phyloP scores from a whole-genome alignment of 176 grass and related monocot genomes.

The Elymus sibiricus region DNA sequence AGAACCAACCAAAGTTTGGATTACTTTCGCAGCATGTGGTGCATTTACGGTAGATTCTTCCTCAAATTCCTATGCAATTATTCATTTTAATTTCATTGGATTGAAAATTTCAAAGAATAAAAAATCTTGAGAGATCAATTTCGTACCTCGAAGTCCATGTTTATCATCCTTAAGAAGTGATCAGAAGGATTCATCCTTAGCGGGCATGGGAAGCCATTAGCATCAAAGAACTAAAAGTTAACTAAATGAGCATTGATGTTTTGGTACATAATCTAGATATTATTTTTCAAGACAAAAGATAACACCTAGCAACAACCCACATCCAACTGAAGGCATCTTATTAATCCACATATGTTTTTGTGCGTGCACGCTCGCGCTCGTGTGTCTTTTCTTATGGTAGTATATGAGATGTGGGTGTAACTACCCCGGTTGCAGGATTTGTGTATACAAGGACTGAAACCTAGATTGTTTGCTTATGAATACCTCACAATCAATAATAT shows the following conservation, averaged over 20 bases:
- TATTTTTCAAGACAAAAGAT: background rate
- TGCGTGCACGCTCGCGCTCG: no score
- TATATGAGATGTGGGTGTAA: no score
- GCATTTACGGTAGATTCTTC: background rate
- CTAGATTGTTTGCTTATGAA: background rate
- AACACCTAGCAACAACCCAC: background rate
- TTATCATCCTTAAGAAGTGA: slow-evolving; percentile 59
- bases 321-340: background rate
- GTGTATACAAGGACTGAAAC: no score
- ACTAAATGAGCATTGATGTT: background rate
- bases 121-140: background rate
- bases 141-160: slow-evolving; percentile 64
- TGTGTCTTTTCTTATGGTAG: no score
- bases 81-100: background rate
- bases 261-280: background rate
- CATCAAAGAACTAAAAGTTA: slow-evolving; percentile 53
- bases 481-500: background rate
- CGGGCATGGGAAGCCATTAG: slow-evolving; percentile 58
- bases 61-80: slow-evolving; percentile 3
- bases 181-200: slow-evolving; percentile 55
- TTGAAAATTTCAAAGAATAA: background rate
- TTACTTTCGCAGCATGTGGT: background rate
- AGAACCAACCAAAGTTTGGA: slow-evolving; percentile 11
- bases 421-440: no score
- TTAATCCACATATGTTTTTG: background rate